A percentile compares a stretch with the other conserved stretches of the same genome.
These are phyloP conservation scores for Pyrenochaeta sp. DNA, from an alignment of 2,329 filamentous ascomycete genomes.

Conservation along the genomic window DNA sequence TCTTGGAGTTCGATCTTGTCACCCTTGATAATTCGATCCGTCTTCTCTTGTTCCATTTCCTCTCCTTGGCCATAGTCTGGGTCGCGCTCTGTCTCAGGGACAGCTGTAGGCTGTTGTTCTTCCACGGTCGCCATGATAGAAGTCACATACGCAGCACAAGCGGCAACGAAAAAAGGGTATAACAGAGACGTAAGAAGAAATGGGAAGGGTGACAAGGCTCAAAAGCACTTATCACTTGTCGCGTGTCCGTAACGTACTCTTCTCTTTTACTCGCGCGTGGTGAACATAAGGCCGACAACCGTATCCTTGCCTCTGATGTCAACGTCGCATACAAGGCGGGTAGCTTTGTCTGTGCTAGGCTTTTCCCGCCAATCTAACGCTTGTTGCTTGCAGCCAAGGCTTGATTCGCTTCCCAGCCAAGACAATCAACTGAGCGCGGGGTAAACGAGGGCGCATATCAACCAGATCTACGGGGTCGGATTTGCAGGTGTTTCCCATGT, in stretches of 20 bases:
- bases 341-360: slow-evolving; percentile 18
- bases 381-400: slow-evolving; percentile 24
- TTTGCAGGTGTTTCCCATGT: slow-evolving; percentile 13
- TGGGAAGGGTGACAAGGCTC: neutral
- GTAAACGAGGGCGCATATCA: slow-evolving; percentile 16
- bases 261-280: neutral
- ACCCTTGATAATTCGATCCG: slow-evolving; percentile 32
- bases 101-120: slow-evolving; percentile 18
- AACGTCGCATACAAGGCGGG: slow-evolving; percentile 12
- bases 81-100: slow-evolving; percentile 35
- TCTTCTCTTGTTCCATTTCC: slow-evolving; percentile 22
- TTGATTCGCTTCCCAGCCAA: slow-evolving; percentile 15
- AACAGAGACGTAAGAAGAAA: neutral
- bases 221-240: neutral
- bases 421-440: slow-evolving; percentile 13
- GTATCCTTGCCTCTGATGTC: slow-evolving; percentile 21
- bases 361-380: slow-evolving; percentile 25
- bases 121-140: slow-evolving; percentile 19
- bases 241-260: neutral
- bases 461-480: slow-evolving; percentile 13
- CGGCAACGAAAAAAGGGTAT: neutral
- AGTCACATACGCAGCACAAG: neutral
- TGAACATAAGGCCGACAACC: slow-evolving; percentile 2
- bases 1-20: slow-evolving; percentile 50
- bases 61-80: slow-evolving; percentile 28